These are phyloP conservation scores for Meyerozyma carpophila DNA, from an alignment of 1,139 yeast genomes.

Conservation along the genomic window DNA sequence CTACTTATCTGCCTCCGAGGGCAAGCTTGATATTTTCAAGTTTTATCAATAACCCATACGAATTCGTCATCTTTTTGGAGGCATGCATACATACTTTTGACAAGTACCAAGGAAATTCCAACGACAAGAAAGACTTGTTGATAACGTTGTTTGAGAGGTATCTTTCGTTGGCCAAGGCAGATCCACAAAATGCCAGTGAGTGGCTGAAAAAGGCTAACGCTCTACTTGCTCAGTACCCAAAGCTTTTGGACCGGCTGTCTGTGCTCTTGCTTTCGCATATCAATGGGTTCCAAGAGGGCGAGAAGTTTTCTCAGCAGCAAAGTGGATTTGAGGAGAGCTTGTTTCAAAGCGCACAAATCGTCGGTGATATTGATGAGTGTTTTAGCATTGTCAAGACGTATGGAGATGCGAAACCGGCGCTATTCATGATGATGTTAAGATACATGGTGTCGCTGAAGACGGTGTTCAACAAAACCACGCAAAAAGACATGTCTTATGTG, in stretches of 20 bases:
- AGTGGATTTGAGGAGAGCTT: slow-evolving; percentile 56
- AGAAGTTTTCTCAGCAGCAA: slow-evolving; percentile 27
- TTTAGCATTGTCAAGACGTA: slow-evolving; percentile 51
- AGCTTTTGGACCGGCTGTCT: slow-evolving; percentile 51
- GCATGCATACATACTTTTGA: slow-evolving; percentile 84
- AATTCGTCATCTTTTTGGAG: slow-evolving; percentile 89
- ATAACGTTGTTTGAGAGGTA: slow-evolving; percentile 82
- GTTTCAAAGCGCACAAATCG: slow-evolving; percentile 58
- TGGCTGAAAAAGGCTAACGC: slow-evolving; percentile 67
- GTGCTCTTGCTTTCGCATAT: slow-evolving; percentile 64
- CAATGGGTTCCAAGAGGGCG: slow-evolving; percentile 51
- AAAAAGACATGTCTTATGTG: slow-evolving; percentile 44
- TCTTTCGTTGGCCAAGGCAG: slow-evolving; percentile 44
- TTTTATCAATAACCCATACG: slow-evolving; percentile 77
- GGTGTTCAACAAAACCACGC: slow-evolving; percentile 50
- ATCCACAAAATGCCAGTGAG: slow-evolving; percentile 5
- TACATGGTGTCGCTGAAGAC: slow-evolving; percentile 57
- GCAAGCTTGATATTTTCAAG: slow-evolving; percentile 86
- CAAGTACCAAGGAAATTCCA: slow-evolving; percentile 62
- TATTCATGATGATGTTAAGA: slow-evolving; percentile 62
- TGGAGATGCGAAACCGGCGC: slow-evolving; percentile 58
- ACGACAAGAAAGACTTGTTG: slow-evolving; percentile 67
- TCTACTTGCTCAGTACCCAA: slow-evolving; percentile 40
- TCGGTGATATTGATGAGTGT: slow-evolving; percentile 55
- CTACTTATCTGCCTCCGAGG: slow-evolving; percentile 87